Conservation (phyloP, 441 rosid genomes). For the Adansonia gregorii region DNA sequence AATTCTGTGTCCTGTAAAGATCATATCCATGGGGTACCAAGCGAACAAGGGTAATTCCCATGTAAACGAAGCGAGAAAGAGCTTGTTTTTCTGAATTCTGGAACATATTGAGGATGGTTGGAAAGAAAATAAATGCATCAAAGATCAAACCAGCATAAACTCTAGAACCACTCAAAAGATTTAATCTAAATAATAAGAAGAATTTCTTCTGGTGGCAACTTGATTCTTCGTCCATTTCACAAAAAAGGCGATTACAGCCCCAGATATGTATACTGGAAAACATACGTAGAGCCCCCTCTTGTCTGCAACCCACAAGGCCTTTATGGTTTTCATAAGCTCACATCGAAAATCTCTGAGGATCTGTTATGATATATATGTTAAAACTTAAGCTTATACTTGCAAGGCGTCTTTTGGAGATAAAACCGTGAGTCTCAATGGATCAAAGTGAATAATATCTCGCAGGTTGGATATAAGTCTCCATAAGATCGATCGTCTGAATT, state of each 20-base stretch:
- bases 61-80: background rate
- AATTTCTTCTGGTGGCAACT: too few relatives aligned
- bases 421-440: too few relatives aligned
- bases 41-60: background rate
- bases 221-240: slow-evolving; percentile 1
- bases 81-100: background rate
- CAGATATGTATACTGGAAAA: slow-evolving; percentile 30
- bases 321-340: background rate
- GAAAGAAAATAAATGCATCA: background rate
- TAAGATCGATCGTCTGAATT: slow-evolving; percentile 29
- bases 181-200: background rate
- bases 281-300: slow-evolving; percentile 28
- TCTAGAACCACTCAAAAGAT: background rate
- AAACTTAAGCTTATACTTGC: too few relatives aligned
- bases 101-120: background rate
- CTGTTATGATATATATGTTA: too few relatives aligned
- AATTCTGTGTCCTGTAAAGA: background rate
- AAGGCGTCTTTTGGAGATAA: too few relatives aligned
- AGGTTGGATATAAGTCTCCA: too few relatives aligned
- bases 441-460: too few relatives aligned
- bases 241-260: slow-evolving; percentile 21
- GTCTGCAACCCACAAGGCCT: slow-evolving; percentile 32
- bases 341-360: too few relatives aligned
- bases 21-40: background rate
- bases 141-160: slow-evolving; percentile 5